Evolutionary conservation across 2,329 filamentous ascomycete species (phyloP), one percentile per base, ranked within the genome.

Genomic region (Didymella keratinophila): DNA sequence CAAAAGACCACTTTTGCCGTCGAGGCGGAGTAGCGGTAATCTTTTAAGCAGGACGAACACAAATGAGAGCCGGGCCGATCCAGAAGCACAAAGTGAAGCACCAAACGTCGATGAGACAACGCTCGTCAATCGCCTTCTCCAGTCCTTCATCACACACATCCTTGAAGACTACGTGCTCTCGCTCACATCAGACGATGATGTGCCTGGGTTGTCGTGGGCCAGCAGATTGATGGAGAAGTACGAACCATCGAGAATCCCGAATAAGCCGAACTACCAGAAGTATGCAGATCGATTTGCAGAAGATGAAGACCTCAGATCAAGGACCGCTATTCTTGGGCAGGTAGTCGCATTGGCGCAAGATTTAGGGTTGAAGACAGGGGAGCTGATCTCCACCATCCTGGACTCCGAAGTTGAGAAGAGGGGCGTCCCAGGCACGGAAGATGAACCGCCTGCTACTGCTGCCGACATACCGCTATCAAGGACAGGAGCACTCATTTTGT

Each of bases 81-180:
- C 86, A 0, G 87, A 89, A 72, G 81, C 72, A 0, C 80, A 84
- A 59, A 73, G 70, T 12, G 80, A 81, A 16, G 68, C 77, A 1
- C 77, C 79, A 7, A 79, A 78, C 8, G 69, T 72, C 6, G 81
- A 82, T 34, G 90, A 93, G 72, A 79, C 79, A 2, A 83, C 82
- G 9, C 79, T 93, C 60, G 86, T 89, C 68, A 81, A 81, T 34
- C 86, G 84, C 56, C 79, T 94, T 16, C 77, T 94, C 23, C 88
- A 92, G 70, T 87, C 88, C 1, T 93, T 95, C 73, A 82, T 92
- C n/a, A 92, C 89, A 0, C 90, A 91, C 71, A 79, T 93, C 18
- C 78, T 93, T 11, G 90, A 93, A 71, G 85, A 89, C 44, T 94
- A 92, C 65, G 83, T 91, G 60, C 87, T 85, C n/a, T 78, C 78